Base-by-base conservation (phyloP, 805 yeast genomes). In the Zygosaccharomyces lentus region DNA sequence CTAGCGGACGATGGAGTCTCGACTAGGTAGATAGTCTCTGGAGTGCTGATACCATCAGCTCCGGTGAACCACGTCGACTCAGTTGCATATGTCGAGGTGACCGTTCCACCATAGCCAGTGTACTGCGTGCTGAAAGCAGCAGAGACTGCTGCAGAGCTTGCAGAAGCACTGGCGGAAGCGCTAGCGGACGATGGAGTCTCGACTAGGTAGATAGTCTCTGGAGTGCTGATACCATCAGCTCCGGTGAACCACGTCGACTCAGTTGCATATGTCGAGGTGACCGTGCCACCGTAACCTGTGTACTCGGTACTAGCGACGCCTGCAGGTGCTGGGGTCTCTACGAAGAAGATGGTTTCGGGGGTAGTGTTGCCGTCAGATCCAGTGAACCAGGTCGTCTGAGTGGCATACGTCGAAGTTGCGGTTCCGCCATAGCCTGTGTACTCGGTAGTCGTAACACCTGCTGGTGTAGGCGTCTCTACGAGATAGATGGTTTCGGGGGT, bases 401-500 rank as follows among this genome's bases (percentile, higher is more conserved):
- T 50, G 8, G 58, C 50, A 16, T 55, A 51, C 21, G 56, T 49
- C 9, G 50, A 17, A 8, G 45, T 41, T 37, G 13, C 34, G 27
- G 50, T 21, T 10, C 48, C 51, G n/a, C 50, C 47, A 54, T 55
- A 53, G 5, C 51, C 49, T 13, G 54, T 49, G 13, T 25, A 25
- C 9, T 25, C 27, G 9, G 27, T 25, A 9, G 27, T 25, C 9
- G 9, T 9, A 25, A 25, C 9, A 7, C 9, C 9, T 25, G 27
- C 9, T 7, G 27, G 7, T 7, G 53, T 52, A 19, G 56, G 58
- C 4, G 56, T 53, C 30, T 49, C 51, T n/a, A 51, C 54, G 15
- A 48, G 49, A 41, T 30, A 41, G 23, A 52, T 48, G n/a, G 45
- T 45, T 34, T 48, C 54, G 8, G 53, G 46, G 9, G 53, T 50